Percentiles rank a stretch among this genome's conserved stretches.
phyloP scores from a whole-genome alignment of 164 flowering plant species.

The Stephania cephalantha region DNA sequence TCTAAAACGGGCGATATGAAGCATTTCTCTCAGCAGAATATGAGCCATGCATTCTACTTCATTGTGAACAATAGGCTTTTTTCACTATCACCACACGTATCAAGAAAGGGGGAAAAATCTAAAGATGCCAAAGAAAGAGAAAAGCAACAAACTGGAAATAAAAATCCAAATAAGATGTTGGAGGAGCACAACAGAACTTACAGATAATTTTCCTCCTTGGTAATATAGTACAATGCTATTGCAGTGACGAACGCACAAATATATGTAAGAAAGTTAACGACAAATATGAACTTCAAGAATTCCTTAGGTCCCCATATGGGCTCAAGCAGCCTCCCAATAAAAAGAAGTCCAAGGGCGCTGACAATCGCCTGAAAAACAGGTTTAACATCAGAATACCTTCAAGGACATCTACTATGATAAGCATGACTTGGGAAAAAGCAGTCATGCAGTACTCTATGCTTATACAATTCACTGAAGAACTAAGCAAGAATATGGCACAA shows the following conservation, averaged over 20 bases:
- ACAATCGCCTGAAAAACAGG: constrained; percentile 44
- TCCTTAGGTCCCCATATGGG: constrained; percentile 97
- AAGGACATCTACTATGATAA: not conserved
- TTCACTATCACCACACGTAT: not conserved
- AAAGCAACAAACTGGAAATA: not conserved
- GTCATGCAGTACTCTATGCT: not conserved
- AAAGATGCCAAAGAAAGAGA: not conserved
- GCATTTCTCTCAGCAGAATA: not conserved
- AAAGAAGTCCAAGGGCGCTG: constrained; percentile 74
- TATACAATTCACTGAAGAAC: not conserved
- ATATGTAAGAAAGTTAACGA: constrained; percentile 75
- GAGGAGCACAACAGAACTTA: constrained; percentile 36
- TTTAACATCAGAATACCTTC: constrained; percentile 10
- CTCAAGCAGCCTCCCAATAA: constrained; percentile 87
- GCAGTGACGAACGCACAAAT: constrained; percentile 78
- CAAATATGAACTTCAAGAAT: constrained; percentile 84
- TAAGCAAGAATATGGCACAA: not conserved
- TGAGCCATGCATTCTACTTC: not conserved
- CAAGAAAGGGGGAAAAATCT: not conserved
- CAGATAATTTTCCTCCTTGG: constrained; percentile 79
- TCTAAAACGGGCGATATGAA: not conserved
- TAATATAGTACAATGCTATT: constrained; percentile 78
- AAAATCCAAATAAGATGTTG: not conserved
- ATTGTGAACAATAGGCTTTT: not conserved
- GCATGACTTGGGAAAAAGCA: not conserved